Conservation (phyloP, 345 rosid genomes). For the Camelina laxa region DNA sequence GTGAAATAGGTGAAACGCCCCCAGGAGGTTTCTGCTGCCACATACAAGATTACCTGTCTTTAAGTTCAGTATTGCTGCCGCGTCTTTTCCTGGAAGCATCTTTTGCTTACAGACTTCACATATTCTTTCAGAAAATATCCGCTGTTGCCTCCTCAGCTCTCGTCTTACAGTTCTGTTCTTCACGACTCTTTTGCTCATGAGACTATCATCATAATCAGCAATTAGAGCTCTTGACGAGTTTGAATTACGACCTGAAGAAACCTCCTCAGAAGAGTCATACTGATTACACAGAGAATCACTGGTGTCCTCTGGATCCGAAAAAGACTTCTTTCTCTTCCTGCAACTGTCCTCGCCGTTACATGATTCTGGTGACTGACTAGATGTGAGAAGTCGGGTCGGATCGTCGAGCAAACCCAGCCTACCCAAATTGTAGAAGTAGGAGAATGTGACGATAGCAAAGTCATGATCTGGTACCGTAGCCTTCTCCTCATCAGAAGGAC, state of each 20-base stretch:
- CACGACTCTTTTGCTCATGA: conserved; percentile 57
- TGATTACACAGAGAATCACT: conserved; percentile 65
- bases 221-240: conserved; percentile 55
- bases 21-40: conserved; percentile 75
- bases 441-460: conserved; percentile 71
- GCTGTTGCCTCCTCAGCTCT: conserved; percentile 82
- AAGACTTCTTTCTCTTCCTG: conserved; percentile 70
- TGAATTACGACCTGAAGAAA: conserved; percentile 54
- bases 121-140: conserved; percentile 78
- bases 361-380: conserved; percentile 46
- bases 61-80: conserved; percentile 72
- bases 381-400: conserved; percentile 58
- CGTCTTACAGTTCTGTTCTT: conserved; percentile 68
- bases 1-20: conserved; percentile 92
- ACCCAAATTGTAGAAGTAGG: conserved; percentile 70
- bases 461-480: conserved; percentile 58
- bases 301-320: conserved; percentile 82
- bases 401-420: conserved; percentile 68
- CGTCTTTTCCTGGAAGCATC: conserved; percentile 87
- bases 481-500: conserved; percentile 44
- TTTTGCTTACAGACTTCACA: conserved; percentile 93
- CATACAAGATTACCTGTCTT: conserved; percentile 86
- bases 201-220: conserved; percentile 62
- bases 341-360: conserved; percentile 47
- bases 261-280: conserved; percentile 73